Percentiles rank a stretch among this genome's conserved stretches.
Evolutionary conservation across 306 rosid species (phyloP).

Genomic region (Trifolium dubium): DNA sequence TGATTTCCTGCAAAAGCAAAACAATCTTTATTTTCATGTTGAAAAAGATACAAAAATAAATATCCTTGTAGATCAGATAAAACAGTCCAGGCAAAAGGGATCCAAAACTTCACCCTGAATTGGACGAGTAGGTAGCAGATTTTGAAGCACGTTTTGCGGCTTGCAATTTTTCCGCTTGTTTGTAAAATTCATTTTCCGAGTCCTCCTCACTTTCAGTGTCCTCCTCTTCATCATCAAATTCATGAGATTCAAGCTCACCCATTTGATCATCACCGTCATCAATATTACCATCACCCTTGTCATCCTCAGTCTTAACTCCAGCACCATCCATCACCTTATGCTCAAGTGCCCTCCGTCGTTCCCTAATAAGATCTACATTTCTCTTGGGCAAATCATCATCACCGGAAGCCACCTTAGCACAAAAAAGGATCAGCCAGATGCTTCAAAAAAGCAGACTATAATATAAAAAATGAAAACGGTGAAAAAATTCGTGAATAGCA

Average conservation of each 20-base stretch:
- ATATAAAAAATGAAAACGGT: constrained; percentile 11
- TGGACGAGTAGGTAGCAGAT: constrained; percentile 51
- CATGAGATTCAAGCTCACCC: constrained; percentile 42
- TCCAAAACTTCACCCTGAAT: constrained; percentile 58
- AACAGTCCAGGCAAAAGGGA: constrained; percentile 15
- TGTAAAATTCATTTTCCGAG: constrained; percentile 72
- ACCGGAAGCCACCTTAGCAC: constrained; percentile 75
- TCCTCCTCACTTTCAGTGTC: constrained; percentile 52
- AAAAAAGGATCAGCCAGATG: constrained; percentile 26
- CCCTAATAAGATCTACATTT: constrained; percentile 77
- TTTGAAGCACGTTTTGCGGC: constrained; percentile 74
- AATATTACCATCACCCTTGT: constrained; percentile 37
- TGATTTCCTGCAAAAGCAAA: constrained; percentile 51
- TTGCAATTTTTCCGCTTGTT: constrained; percentile 59
- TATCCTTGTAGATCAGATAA: neutral
- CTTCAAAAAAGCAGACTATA: constrained; percentile 29
- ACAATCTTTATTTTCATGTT: constrained; percentile 20
- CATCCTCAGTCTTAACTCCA: constrained; percentile 60
- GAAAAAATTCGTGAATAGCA: constrained; percentile 28
- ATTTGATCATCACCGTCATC: constrained; percentile 45
- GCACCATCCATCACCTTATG: constrained; percentile 72
- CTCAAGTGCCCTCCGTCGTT: constrained; percentile 74
- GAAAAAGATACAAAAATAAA: neutral
- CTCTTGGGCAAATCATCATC: constrained; percentile 90
- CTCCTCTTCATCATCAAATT: constrained; percentile 49